Evolutionary conservation across 2,329 filamentous ascomycete species (phyloP), one percentile per base, ranked within the genome.

Genomic region (Alternaria novae-zelandiae): DNA sequence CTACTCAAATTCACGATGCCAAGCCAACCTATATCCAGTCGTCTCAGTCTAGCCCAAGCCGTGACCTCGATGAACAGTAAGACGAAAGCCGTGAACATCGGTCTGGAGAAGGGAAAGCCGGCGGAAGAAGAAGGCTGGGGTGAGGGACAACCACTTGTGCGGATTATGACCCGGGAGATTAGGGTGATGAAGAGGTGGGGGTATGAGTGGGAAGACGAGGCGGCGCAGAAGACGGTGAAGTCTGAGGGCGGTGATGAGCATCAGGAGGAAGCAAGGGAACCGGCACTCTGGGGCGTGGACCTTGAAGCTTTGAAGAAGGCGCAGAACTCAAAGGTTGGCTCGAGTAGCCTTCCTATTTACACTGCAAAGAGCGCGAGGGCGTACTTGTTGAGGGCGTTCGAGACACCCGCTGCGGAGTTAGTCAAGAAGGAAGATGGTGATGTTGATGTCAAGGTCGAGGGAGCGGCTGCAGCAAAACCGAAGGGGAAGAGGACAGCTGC

Each of bases 61-160:
- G 89, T 96, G 1, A 91, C 96, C 15, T 94, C 92, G 75, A 89
- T 89, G 26, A 96, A 95, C 74, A 93, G 91, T 64, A 87, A 89
- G 67, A 88, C 87, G 36, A 94, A 94, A 79, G 93, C 93, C 10
- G 85, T 90, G 26, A 91, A 87, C 66, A 81, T 97, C 28, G 93
- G 93, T 0, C 82, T 97, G 20, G 88, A 91, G 65, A 87, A 84
- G 54, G 87, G 88, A 0, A 83, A 86, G 8, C 86, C 85, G 41
- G 90, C 89, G 0, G 90, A 92, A 49, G 88, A 92, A 43, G 88
- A 91, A 72, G 89, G 89, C 0, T 91, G 90, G 85, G 91, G 90
- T 0, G 86, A 90, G 61, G 92, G 93, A 0, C 92, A 96, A 78
- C 92, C 93, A 0, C 86, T 86, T 26, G 84, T 95, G 4, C 89